Percentiles rank a stretch among this genome's conserved stretches.
Conservation (phyloP, 2,329 filamentous ascomycete species). For the Lasiodiplodia citricola region DNA sequence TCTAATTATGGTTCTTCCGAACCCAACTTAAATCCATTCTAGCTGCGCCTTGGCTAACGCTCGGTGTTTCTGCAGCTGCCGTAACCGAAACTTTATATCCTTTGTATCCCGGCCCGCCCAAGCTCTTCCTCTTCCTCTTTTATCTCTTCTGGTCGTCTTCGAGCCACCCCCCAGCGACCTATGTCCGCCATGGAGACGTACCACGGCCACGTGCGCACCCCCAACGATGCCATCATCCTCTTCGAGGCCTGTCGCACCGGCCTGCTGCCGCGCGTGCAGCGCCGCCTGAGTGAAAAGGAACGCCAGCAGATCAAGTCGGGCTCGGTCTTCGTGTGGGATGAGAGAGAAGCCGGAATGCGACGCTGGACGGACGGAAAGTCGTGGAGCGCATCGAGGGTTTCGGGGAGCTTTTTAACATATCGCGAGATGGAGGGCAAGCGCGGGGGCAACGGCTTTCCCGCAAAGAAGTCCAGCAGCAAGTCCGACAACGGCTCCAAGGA, state of each 20-base stretch:
- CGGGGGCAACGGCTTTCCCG: conserved; percentile 73
- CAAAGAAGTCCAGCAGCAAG: conserved; percentile 65
- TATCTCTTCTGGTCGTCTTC: background rate
- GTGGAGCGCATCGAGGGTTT: conserved; percentile 97
- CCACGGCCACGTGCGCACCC: conserved; percentile 92
- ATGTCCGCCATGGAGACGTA: conserved; percentile 83
- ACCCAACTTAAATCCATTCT: conserved; percentile 26
- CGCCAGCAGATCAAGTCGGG: conserved; percentile 94
- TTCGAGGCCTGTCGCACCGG: conserved; percentile 95
- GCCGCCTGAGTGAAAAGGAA: conserved; percentile 94
- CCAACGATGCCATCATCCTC: conserved; percentile 95
- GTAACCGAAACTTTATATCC: conserved; percentile 28
- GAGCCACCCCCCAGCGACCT: background rate
- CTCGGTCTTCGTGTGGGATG: conserved; percentile 99
- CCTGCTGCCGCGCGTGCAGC: conserved; percentile 86
- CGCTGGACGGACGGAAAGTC: conserved; percentile 99
- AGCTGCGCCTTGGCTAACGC: conserved; percentile 27
- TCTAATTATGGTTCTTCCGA: conserved; percentile 23
- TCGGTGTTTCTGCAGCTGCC: conserved; percentile 25
- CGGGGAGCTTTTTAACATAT: conserved; percentile 96
- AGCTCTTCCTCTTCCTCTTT: background rate
- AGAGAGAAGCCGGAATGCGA: conserved; percentile 96
- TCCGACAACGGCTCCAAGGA: conserved; percentile 84
- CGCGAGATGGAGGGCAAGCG: conserved; percentile 99
- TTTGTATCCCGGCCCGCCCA: conserved; percentile 19